Percentiles rank a stretch among this genome's conserved stretches.
These are phyloP conservation scores for Cercospora sojina DNA, from an alignment of 2,329 filamentous ascomycete genomes.

Conservation along the genomic window DNA sequence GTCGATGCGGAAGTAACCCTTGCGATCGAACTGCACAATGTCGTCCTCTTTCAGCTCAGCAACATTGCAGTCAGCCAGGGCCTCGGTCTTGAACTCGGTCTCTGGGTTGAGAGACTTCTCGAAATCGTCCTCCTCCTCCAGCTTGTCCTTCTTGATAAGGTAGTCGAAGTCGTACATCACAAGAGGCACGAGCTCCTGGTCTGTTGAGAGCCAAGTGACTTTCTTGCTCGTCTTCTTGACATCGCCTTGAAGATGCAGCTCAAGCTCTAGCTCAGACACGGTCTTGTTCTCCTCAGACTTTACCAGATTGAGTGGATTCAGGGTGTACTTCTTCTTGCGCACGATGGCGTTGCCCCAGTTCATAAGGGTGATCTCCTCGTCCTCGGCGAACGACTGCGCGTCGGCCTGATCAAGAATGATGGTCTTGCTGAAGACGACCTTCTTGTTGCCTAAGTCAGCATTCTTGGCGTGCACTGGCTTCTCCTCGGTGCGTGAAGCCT, in stretches of 20 bases:
- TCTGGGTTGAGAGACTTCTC: conserved; percentile 78
- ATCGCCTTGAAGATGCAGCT: conserved; percentile 88
- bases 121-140: conserved; percentile 81
- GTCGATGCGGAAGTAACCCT: conserved; percentile 89
- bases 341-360: conserved; percentile 91
- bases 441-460: conserved; percentile 77
- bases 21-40: conserved; percentile 92
- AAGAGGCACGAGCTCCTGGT: conserved; percentile 75
- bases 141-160: conserved; percentile 90
- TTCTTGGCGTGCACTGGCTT: conserved; percentile 91
- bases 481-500: conserved; percentile 60
- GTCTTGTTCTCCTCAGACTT: conserved; percentile 53
- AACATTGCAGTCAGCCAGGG: conserved; percentile 78
- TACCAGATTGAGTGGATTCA: conserved; percentile 49
- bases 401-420: conserved; percentile 86
- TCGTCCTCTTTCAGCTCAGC: conserved; percentile 76
- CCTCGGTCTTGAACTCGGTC: conserved; percentile 72
- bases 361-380: conserved; percentile 95
- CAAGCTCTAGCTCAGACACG: conserved; percentile 71
- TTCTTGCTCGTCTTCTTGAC: conserved; percentile 97
- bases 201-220: conserved; percentile 83
- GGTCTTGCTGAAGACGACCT: conserved; percentile 72
- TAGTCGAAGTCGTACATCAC: conserved; percentile 95
- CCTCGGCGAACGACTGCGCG: conserved; percentile 73
- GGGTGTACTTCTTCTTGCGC: conserved; percentile 54